These are phyloP conservation scores for Phialophora expanda DNA, from an alignment of 2,329 filamentous ascomycete genomes.

Conservation along the genomic window DNA sequence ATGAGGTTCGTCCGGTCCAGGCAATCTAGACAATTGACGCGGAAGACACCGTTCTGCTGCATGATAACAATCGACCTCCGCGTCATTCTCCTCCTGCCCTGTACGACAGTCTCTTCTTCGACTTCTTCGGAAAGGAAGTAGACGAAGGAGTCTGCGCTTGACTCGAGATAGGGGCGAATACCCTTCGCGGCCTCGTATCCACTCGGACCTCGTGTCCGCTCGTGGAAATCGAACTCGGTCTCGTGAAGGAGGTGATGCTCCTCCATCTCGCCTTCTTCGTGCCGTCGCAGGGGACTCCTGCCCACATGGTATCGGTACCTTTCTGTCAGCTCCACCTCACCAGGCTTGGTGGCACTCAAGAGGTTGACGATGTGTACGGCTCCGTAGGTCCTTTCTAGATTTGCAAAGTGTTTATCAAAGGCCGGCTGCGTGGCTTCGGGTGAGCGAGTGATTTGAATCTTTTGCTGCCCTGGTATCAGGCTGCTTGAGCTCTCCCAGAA, in stretches of 20 bases:
- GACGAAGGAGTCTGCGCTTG: constrained; percentile 85
- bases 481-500: constrained; percentile 97
- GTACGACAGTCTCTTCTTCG: constrained; percentile 54
- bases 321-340: constrained; percentile 80
- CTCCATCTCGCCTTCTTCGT: constrained; percentile 57
- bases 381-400: constrained; percentile 84
- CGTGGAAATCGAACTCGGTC: constrained; percentile 96
- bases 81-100: constrained; percentile 48
- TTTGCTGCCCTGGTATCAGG: constrained; percentile 88
- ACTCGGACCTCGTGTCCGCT: constrained; percentile 81
- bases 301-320: constrained; percentile 79
- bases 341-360: constrained; percentile 85
- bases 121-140: constrained; percentile 83
- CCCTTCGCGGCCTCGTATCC: constrained; percentile 90
- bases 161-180: constrained; percentile 77
- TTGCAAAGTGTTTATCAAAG: constrained; percentile 92
- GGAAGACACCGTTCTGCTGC: constrained; percentile 93
- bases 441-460: constrained; percentile 88
- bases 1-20: constrained; percentile 94
- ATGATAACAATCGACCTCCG: constrained; percentile 68
- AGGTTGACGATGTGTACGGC: constrained; percentile 92
- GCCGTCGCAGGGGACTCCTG: constrained; percentile 71
- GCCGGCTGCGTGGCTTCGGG: constrained; percentile 89
- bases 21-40: constrained; percentile 95
- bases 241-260: constrained; percentile 73